Base-by-base conservation (phyloP, 2,329 filamentous ascomycete genomes). In the Acephala macrosclerotiorum region DNA sequence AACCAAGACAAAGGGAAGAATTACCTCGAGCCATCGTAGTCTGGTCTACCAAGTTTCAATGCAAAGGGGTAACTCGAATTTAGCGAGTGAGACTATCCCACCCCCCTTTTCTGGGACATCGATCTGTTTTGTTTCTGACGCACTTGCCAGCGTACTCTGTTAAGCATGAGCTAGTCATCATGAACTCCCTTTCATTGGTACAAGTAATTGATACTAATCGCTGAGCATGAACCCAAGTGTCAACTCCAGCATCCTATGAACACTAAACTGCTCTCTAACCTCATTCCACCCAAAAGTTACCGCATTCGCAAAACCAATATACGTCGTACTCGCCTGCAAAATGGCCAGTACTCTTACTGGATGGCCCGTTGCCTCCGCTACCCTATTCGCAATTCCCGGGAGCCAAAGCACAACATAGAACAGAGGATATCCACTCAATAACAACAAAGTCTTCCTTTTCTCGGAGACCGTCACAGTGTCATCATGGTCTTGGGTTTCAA, bases 261-360 rank as follows among this genome's bases (percentile, higher is more conserved):
- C 45, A 9, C 45, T 22, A 18, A 49, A 49, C 12, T 49, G 45
- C 14, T 22, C 18, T 22, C 20, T 49, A 22, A 49, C 45, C 45
- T 49, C 45, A 49, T 22, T 49, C 45, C 45, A 49, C 8, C 45
- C 45, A 49, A 49, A 49, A 2, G 45, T 49, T 11, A 22, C 20
- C 8, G 45, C 45, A 25, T 49, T 49, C 8, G 45, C 45, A 49
- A 49, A 49, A 8, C 45, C 45, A 49, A 49, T 22, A 49, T 49
- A 49, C 22, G n/a, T 4, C 8, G 18, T 49, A 25, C 18, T 49
- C 20, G 45, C 18, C 12, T 49, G 45, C 20, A 25, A 20, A 18
- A 49, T 49, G 11, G 45, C 45, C 20, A 49, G 18, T 2, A 12
- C 45, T 12, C 45, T 8, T 20, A 25, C 4, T 12, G 18, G n/a